Base-by-base conservation (phyloP, 371 early-diverging fungal genomes). In the Mucor irregularis region DNA sequence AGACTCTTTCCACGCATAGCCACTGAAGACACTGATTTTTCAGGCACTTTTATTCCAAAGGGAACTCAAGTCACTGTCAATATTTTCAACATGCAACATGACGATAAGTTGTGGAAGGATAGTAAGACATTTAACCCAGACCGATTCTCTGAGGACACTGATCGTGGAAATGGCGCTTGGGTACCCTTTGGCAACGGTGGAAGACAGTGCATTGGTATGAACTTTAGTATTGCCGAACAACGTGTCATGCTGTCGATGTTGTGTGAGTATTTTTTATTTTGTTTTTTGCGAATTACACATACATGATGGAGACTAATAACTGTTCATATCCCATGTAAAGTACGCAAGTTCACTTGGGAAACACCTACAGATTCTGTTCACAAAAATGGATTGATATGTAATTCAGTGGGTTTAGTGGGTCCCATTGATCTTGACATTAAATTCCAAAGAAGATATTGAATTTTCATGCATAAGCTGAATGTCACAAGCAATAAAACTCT, bases 181-280 rank as follows among this genome's bases (percentile, higher is more conserved):
- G 34, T 73, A n/a, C 71, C 71, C 2, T 76, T 76, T 40, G 61
- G 71, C 24, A 53, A 40, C 26, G 76, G 73, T 17, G 30, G 54
- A 19, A 54, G 71, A 14, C 53, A 56, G 16, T 76, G 73, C 33
- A 44, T 76, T 34, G 73, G 76, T 50, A 82, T 71, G 71, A 73
- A 73, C 46, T 73, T 76, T 49, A 68, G 75, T 7, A 43, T 83
- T 33, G 49, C 65, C 17, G 76, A 78, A 29, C 80, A 78, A 54
- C 66, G 78, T 5, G 58, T 83, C 8, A 25, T 75, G 3, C 47
- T 79, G 9, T 61, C 68, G 6, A 68, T 79, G 71, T 45, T 83
- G 10, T 44, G 67, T 66, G 58, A 46, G 53, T 54, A 37, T 17
- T 7, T 9, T 19, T 19, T 42, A 24, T 10, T 42, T 42, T 42